phyloP scores from a whole-genome alignment of 2,329 filamentous ascomycete species.

The Cytospora chrysosperma region DNA sequence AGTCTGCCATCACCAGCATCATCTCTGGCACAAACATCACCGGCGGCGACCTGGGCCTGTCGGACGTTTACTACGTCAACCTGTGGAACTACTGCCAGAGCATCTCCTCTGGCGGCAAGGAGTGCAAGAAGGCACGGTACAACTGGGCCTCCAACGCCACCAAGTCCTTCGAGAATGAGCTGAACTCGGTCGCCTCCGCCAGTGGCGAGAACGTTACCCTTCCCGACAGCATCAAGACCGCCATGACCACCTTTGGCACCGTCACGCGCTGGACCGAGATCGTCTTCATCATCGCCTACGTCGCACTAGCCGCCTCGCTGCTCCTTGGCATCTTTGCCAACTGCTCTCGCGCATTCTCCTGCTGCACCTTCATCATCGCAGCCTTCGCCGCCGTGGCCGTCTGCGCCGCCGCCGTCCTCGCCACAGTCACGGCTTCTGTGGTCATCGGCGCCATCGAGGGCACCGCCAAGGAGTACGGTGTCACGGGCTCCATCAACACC shows the following conservation, averaged over 20 bases:
- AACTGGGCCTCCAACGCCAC: slow-evolving; percentile 76
- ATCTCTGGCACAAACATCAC: slow-evolving; percentile 48
- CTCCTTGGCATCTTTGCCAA: slow-evolving; percentile 78
- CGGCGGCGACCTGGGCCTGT: slow-evolving; percentile 59
- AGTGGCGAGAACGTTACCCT: slow-evolving; percentile 59
- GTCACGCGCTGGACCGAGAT: slow-evolving; percentile 82
- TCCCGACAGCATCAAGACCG: slow-evolving; percentile 63
- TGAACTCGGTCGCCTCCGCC: slow-evolving; percentile 54
- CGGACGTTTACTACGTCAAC: slow-evolving; percentile 75
- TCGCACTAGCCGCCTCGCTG: slow-evolving; percentile 69
- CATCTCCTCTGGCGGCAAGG: slow-evolving; percentile 52
- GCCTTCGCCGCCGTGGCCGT: slow-evolving; percentile 55
- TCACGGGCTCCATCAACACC: slow-evolving; percentile 64
- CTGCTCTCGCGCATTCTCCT: slow-evolving; percentile 78
- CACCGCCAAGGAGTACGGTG: slow-evolving; percentile 68
- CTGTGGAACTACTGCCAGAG: slow-evolving; percentile 86
- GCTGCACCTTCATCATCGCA: slow-evolving; percentile 77
- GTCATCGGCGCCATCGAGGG: slow-evolving; percentile 68
- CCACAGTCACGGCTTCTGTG: slow-evolving; percentile 71
- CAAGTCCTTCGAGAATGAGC: slow-evolving; percentile 54
- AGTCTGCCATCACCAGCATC: neutral
- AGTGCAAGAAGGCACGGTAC: slow-evolving; percentile 70
- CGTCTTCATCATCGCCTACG: slow-evolving; percentile 72
- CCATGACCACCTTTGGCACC: slow-evolving; percentile 70
- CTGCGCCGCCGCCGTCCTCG: slow-evolving; percentile 66